A percentile compares a stretch with the other conserved stretches of the same genome.
phyloP scores from a whole-genome alignment of 495 filamentous ascomycete species.

The Aspergillus haitiensis region DNA sequence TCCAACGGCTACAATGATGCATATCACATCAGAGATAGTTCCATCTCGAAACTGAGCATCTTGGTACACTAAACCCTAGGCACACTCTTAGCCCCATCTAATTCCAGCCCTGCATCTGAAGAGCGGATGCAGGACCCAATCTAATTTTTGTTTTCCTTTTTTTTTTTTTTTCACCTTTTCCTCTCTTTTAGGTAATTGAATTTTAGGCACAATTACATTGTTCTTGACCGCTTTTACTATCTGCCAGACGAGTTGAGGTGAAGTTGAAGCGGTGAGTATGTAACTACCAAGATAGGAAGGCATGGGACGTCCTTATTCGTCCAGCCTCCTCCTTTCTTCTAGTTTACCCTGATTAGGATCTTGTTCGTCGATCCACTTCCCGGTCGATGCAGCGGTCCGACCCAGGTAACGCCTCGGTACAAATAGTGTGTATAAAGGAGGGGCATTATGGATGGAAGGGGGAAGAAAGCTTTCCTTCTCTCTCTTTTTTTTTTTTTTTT shows the following conservation, averaged over 20 bases:
- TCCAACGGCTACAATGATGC: slow-evolving; percentile 2
- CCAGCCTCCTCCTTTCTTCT: slow-evolving; percentile 25
- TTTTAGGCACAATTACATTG: slow-evolving; percentile 11
- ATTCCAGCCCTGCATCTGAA: slow-evolving; percentile 11
- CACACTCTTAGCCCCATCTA: slow-evolving; percentile 6
- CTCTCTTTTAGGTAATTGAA: not conserved
- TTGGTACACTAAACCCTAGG: slow-evolving; percentile 4
- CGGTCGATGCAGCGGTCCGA: slow-evolving; percentile 34
- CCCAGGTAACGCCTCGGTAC: slow-evolving; percentile 22
- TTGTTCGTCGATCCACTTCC: slow-evolving; percentile 28
- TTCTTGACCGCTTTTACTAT: slow-evolving; percentile 28
- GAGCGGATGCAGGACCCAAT: slow-evolving; percentile 18
- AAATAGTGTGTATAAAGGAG: not conserved
- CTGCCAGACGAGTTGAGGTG: slow-evolving; percentile 16
- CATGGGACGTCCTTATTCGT: slow-evolving; percentile 14
- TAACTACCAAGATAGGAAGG: not conserved
- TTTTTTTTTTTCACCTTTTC: no score
- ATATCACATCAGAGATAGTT: slow-evolving; percentile 1
- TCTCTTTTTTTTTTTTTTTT: not conserved
- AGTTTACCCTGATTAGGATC: slow-evolving; percentile 14
- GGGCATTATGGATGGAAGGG: slow-evolving; percentile 1
- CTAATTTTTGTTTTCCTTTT: no score
- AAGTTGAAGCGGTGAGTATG: slow-evolving; percentile 21
- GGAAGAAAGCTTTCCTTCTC: slow-evolving; percentile 3
- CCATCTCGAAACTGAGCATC: not conserved